A percentile compares a stretch with the other conserved stretches of the same genome.
Evolutionary conservation across 331 rosid genomes (phyloP).

Genomic region (Quercus phellos): DNA sequence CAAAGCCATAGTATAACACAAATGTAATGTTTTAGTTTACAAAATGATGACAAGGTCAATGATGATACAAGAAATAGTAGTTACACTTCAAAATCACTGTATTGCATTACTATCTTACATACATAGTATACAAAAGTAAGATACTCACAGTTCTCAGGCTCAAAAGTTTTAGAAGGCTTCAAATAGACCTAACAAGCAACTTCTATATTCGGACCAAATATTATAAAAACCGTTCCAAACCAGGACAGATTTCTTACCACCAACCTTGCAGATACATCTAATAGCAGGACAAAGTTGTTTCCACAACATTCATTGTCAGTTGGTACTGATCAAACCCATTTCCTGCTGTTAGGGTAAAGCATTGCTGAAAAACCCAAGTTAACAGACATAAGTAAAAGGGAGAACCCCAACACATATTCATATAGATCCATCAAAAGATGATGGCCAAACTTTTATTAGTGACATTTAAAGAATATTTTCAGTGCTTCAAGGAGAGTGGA

Average conservation of each 20-base stretch:
- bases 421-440: neutral
- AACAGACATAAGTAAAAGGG: neutral
- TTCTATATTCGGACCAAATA: no score
- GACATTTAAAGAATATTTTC: slow-evolving; percentile 4
- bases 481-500: neutral
- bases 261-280: neutral
- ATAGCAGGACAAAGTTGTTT: neutral
- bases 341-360: neutral
- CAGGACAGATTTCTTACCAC: neutral
- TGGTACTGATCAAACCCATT: neutral
- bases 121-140: neutral
- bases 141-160: neutral
- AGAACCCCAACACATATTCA: neutral
- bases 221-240: neutral
- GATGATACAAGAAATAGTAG: neutral
- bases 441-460: neutral
- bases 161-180: neutral
- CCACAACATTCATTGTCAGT: neutral
- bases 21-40: neutral
- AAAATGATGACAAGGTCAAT: neutral
- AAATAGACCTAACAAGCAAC: neutral
- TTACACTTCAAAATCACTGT: neutral
- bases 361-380: neutral
- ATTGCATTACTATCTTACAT: neutral
- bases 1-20: neutral